A percentile compares a stretch with the other conserved stretches of the same genome.
Evolutionary conservation across 73 alveolate species (phyloP).

Genomic region (Paraurostyla sp.): DNA sequence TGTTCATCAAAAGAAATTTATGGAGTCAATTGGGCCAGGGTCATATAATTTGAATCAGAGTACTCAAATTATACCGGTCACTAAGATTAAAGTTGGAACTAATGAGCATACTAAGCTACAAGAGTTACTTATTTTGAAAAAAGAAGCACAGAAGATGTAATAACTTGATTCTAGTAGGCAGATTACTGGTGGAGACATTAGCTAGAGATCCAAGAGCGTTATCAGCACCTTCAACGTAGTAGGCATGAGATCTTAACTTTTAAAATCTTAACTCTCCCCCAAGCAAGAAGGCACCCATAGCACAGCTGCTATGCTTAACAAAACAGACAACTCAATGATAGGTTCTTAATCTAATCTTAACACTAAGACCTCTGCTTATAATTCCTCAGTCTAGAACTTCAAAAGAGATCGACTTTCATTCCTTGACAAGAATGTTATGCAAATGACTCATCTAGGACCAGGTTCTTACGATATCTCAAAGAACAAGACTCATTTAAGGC

Average conservation of each 20-base stretch:
- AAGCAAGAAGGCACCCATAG: too few relatives aligned
- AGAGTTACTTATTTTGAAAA: background rate
- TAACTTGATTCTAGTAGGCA: background rate
- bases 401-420: background rate
- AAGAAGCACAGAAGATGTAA: background rate
- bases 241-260: too few relatives aligned
- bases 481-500: background rate
- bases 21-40: slow-evolving; percentile 47
- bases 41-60: slow-evolving; percentile 1
- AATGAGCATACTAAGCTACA: background rate
- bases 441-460: slow-evolving; percentile 33
- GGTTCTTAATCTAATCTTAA: background rate
- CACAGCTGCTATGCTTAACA: too few relatives aligned
- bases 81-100: background rate
- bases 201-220: background rate
- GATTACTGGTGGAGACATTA: background rate
- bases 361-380: too few relatives aligned
- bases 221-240: too few relatives aligned
- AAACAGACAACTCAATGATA: too few relatives aligned
- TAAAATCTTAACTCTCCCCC: too few relatives aligned
- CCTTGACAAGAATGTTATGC: background rate
- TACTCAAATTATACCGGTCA: background rate
- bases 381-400: background rate
- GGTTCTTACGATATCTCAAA: background rate
- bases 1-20: background rate